Evolutionary conservation across 352 stramenopile species (phyloP), one percentile per base, ranked within the genome.

Genomic region (Phytophthora idaei): DNA sequence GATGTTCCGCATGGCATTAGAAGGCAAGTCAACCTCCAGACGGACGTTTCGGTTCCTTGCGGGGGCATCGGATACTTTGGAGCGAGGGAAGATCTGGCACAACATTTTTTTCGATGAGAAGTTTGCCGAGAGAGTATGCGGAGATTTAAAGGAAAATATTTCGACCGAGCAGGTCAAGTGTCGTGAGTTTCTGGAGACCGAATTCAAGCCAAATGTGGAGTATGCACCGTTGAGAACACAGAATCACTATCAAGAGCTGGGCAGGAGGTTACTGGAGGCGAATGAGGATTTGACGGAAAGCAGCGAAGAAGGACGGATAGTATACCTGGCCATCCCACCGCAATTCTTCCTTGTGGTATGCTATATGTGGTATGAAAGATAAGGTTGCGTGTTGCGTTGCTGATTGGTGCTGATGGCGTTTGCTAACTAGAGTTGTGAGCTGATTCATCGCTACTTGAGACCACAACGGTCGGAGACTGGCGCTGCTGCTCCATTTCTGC

Each of bases 261-360:
- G 63, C 11, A 17, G 28, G 14, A 37, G 6, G 4, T 61, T 85
- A 5, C 4, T 15, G 14, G 21, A 71, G 10, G 59, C 56, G 15
- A 56, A 67, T 7, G 28, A 58, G 2, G 17, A 49, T 5, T 28
- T 57, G 11, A 21, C 28, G 10, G 51, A 10, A 7, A 11, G 28
- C 4, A 44, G 47, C 1, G 78, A 90, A 12, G 57, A 61, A 1
- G 85, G 84, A 2, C 64, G 85, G 0, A 50, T 95, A 8, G 73
- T 95, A 25, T 95, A 95, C 62, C 71, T 95, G 2, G 87, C 87
- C n/a, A 87, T 94, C 41, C 87, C 87, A 0, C 84, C 87, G 4
- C 59, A 69, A 51, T 89, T 83, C 54, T 95, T 93, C 59, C 62
- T 80, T 2, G 69, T 74, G 67, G 85, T 91, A 34, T 8, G 34